phyloP scores from a whole-genome alignment of 2,329 filamentous ascomycete species.

The Xylaria sp. region DNA sequence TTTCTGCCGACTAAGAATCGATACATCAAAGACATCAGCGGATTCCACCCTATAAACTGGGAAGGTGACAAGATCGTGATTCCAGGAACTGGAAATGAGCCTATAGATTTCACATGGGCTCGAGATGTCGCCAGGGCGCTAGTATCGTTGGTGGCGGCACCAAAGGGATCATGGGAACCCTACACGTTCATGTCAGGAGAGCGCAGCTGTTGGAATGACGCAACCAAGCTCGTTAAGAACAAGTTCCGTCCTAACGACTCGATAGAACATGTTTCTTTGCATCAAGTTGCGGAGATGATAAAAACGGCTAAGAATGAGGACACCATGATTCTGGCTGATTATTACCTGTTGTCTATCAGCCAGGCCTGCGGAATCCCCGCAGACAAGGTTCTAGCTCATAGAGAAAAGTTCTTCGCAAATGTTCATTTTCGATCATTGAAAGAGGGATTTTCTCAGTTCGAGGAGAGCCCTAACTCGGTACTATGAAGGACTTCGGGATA shows the following conservation, averaged over 20 bases:
- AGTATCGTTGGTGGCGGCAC: constrained; percentile 1
- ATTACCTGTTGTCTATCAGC: constrained; percentile 11
- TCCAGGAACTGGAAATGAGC: constrained; percentile 11
- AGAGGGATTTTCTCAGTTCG: not conserved
- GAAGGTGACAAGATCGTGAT: not conserved
- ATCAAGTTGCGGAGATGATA: constrained; percentile 2
- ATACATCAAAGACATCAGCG: constrained; percentile 8
- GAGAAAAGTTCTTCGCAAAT: constrained; percentile 2
- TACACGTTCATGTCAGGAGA: constrained; percentile 16
- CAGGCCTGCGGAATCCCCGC: not conserved
- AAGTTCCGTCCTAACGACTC: not conserved
- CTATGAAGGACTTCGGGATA: not conserved
- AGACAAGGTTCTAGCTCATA: constrained; percentile 2
- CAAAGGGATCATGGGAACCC: constrained; percentile 2
- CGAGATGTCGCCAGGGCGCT: constrained; percentile 6
- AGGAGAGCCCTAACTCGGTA: not conserved
- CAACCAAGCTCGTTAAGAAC: not conserved
- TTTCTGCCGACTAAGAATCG: constrained; percentile 12
- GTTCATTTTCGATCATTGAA: constrained; percentile 5
- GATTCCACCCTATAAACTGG: constrained; percentile 11
- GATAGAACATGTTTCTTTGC: not conserved
- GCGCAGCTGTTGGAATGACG: constrained; percentile 10
- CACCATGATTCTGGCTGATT: constrained; percentile 5
- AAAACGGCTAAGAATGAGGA: constrained; percentile 8
- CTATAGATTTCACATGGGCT: constrained; percentile 14